Evolutionary conservation across 2,329 filamentous ascomycete genomes (phyloP).

Genomic region (Xylaria digitata): DNA sequence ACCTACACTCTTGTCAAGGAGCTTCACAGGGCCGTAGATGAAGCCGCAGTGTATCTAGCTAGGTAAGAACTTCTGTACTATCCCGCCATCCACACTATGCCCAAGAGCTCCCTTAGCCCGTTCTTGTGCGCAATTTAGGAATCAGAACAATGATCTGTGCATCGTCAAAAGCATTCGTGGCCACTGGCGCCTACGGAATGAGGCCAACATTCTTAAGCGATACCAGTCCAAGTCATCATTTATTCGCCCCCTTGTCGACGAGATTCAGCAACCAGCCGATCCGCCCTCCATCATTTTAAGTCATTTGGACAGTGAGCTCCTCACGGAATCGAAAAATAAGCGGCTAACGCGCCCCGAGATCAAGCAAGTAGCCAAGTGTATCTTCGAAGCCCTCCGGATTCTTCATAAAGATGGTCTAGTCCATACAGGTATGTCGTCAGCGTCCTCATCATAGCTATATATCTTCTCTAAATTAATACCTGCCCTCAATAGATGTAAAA

Average conservation of each 20-base stretch:
- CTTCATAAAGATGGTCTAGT: conserved; percentile 45
- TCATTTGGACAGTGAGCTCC: conserved; percentile 44
- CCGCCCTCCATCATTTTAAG: conserved; percentile 40
- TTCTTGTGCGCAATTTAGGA: conserved; percentile 27
- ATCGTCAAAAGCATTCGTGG: conserved; percentile 44
- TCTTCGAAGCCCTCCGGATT: conserved; percentile 41
- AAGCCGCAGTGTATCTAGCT: conserved; percentile 45
- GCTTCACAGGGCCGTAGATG: conserved; percentile 41
- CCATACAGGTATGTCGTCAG: conserved; percentile 40
- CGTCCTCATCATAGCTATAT: conserved; percentile 1
- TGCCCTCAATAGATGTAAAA: conserved; percentile 42
- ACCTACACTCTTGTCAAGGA: conserved; percentile 43
- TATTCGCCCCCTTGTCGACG: conserved; percentile 43
- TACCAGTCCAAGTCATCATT: conserved; percentile 41
- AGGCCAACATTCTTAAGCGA: conserved; percentile 46
- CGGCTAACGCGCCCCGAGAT: conserved; percentile 44
- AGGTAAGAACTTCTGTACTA: conserved; percentile 33
- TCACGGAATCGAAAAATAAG: conserved; percentile 44
- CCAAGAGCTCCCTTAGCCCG: conserved; percentile 21
- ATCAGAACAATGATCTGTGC: conserved; percentile 38
- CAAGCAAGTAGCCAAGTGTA: conserved; percentile 43
- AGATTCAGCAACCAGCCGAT: conserved; percentile 41
- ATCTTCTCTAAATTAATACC: conserved; percentile 18
- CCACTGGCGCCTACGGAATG: conserved; percentile 44
- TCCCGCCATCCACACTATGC: conserved; percentile 10